Base-by-base conservation (phyloP, 164 flowering plant species). In the Santalum album region DNA sequence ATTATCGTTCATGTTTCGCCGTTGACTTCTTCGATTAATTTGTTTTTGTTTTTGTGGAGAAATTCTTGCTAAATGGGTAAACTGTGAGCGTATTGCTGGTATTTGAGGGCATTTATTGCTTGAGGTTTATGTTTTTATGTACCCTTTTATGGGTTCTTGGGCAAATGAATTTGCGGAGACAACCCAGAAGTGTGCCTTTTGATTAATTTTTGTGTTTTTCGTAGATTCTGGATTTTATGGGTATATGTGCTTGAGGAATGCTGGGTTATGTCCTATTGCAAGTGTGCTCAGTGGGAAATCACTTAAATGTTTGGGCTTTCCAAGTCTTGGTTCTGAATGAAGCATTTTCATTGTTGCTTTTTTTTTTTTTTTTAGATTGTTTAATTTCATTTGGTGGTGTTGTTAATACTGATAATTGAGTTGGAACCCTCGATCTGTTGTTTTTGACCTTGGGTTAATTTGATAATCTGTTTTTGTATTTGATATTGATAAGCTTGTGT, bases 11-110 rank as follows among this genome's bases (percentile, higher is more conserved):
- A 11, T 56, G 17, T 46, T 38, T 51, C 25, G 12, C 22, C 32
- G 2, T 32, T 35, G 20, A 12, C 49, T 16, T 24, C 2, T 44
- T 53, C 5, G 27, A 19, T 35, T 54, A 20, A n/a, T 29, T n/a
- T 43, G 21, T 46, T 65, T 65, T 9, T 29, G 4, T 9, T 29
- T 29, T 4, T 29, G 49, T 40, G 23, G 21, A 27, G 26, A 34
- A 54, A 54, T 68, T 69, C 71, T 17, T 2, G 16, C 12, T 7
- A 36, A 5, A 14, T 36, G 40, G 6, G 40, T 1, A 36, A 36
- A 5, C 15, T 36, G 6, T 36, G 16, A n/a, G 45, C 1, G n/a
- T 16, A 42, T 9, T 42, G 12, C 3, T 1, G 20, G 19, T 18
- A 16, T 20, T 20, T 42, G 3, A 2, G 12, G 12, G 3, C 2